Base-by-base conservation (phyloP, 2,329 filamentous ascomycete species). In the Samsoniella hepiali region DNA sequence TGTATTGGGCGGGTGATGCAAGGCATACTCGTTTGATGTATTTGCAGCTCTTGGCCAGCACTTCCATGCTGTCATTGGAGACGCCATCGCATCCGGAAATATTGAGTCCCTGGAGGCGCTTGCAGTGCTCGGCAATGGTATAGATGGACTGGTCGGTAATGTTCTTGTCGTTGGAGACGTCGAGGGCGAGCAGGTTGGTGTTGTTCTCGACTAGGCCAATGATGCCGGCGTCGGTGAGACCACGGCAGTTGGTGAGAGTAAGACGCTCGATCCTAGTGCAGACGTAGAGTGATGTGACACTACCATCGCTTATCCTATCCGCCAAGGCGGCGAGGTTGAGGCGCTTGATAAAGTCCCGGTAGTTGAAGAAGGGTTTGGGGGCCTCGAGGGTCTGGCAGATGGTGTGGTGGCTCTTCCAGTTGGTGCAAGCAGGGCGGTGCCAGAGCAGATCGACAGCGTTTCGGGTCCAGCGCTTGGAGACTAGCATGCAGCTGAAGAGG, bases 381-480 rank as follows among this genome's bases (percentile, higher is more conserved):
- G 88, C 82, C 53, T 86, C 84, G 42, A 97, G 85, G 1, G 94
- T 93, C 64, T 84, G 82, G 72, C 93, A 93, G 68, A 99, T 95
- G 68, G 81, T 89, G 70, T 87, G 82, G 70, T 97, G 87, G 72
- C 93, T 93, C 13, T 82, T 77, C 90, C 92, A 97, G 69, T 88
- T 91, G 71, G 90, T 93, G 78, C 95, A 98, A 34, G 91, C 88
- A 1, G 95, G 95, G 45, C 95, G 86, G 75, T 97, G 93, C 95
- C 95, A 99, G 29, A 99, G 83, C 68, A 97, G 84, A 67, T 95
- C 94, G 68, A 98, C 95, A 58, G 91, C 89, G 73, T 97, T 97
- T 67, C 90, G 84, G 34, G 95, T 91, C 95, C 95, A 99, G 66
- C 89, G 87, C 76, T 93, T 93, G 72, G 89, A 97, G n/a, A 97